Conservation (phyloP, 768 basidiomycete species). For the Tulasnella sp. region DNA sequence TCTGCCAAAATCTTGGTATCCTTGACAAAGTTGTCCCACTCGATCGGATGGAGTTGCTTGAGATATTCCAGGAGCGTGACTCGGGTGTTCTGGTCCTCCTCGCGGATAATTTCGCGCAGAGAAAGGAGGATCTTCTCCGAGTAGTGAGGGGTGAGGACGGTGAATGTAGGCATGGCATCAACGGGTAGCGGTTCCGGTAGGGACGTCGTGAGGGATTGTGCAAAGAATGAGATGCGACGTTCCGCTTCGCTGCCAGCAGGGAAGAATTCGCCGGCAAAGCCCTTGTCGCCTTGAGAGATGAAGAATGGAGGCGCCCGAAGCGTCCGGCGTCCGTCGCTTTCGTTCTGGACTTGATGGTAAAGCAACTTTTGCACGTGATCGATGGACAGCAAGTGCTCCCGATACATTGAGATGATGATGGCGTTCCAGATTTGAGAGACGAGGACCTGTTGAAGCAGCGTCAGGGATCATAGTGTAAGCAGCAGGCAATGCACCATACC, state of each 20-base stretch:
- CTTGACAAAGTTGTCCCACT: constrained; percentile 99
- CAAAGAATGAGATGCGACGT: constrained; percentile 97
- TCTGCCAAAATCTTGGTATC: constrained; percentile 99
- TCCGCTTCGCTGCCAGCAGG: constrained; percentile 92
- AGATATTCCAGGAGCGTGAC: constrained; percentile 97
- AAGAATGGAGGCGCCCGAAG: constrained; percentile 97
- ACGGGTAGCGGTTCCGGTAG: constrained; percentile 92
- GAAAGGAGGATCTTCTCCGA: constrained; percentile 98
- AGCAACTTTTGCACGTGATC: constrained; percentile 97
- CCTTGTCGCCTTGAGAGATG: constrained; percentile 89
- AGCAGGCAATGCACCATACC: constrained; percentile 45
- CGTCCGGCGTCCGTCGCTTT: constrained; percentile 84
- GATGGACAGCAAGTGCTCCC: constrained; percentile 96
- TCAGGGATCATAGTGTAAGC: not conserved
- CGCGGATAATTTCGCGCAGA: constrained; percentile 95
- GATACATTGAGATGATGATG: constrained; percentile 99
- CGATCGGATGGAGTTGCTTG: constrained; percentile 95
- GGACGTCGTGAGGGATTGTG: constrained; percentile 92
- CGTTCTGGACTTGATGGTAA: constrained; percentile 92
- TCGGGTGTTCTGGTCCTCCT: constrained; percentile 94
- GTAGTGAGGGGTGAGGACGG: constrained; percentile 96
- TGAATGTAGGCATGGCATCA: constrained; percentile 99
- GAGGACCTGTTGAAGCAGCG: constrained; percentile 57
- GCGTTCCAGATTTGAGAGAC: constrained; percentile 99
- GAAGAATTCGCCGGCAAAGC: constrained; percentile 85